These are phyloP conservation scores for Sphaerulina vaccinii DNA, from an alignment of 2,329 filamentous ascomycete species.

Conservation along the genomic window DNA sequence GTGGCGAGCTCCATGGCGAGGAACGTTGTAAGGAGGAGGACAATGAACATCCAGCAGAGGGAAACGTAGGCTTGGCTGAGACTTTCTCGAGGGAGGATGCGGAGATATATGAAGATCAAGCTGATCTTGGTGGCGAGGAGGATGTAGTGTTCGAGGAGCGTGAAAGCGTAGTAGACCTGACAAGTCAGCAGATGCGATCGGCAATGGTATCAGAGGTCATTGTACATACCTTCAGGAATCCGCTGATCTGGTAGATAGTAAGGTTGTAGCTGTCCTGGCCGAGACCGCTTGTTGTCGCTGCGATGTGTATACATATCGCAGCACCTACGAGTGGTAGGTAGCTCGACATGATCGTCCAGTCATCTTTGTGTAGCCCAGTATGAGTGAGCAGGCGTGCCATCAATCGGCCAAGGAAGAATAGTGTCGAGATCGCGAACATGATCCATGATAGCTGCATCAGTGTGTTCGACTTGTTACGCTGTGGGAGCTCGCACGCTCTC, in stretches of 20 bases:
- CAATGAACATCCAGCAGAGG: background rate
- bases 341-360: slow-evolving; percentile 9
- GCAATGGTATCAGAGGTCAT: background rate
- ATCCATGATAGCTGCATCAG: slow-evolving; percentile 14
- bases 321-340: slow-evolving; percentile 12
- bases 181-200: background rate
- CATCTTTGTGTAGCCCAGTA: slow-evolving; percentile 4
- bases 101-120: slow-evolving; percentile 12
- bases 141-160: slow-evolving; percentile 7
- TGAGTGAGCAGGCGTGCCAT: background rate
- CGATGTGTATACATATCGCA: slow-evolving; percentile 5
- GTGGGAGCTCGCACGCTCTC: background rate
- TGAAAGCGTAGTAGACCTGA: slow-evolving; percentile 12
- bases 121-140: slow-evolving; percentile 14
- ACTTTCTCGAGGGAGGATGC: slow-evolving; percentile 4
- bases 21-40: slow-evolving; percentile 11
- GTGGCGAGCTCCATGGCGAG: slow-evolving; percentile 10
- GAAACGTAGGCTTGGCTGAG: slow-evolving; percentile 3
- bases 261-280: slow-evolving; percentile 15
- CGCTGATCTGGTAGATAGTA: slow-evolving; percentile 4
- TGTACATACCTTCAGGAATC: slow-evolving; percentile 9
- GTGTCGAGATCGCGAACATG: slow-evolving; percentile 5
- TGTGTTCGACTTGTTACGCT: background rate
- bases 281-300: slow-evolving; percentile 4
- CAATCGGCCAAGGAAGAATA: slow-evolving; percentile 3